Evolutionary conservation across 2,329 filamentous ascomycete genomes (phyloP).

Genomic region (Aspergillus fumigatiaffinis): DNA sequence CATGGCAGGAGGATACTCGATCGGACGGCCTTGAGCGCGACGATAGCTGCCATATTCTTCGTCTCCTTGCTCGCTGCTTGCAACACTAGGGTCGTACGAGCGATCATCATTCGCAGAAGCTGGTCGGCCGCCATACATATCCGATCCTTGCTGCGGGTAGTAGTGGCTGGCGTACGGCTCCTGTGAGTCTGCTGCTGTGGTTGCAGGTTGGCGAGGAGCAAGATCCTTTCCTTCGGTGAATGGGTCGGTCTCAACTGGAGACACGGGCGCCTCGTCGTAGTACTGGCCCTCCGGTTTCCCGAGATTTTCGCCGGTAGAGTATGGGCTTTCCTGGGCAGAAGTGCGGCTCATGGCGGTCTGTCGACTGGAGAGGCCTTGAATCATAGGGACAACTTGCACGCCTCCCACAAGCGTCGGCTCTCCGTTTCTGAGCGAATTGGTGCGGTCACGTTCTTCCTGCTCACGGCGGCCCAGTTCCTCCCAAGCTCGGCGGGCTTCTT

Average conservation of each 20-base stretch:
- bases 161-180: conserved; percentile 29
- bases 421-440: conserved; percentile 78
- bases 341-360: conserved; percentile 47
- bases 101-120: conserved; percentile 46
- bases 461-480: conserved; percentile 92
- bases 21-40: conserved; percentile 59
- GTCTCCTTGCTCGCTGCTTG: conserved; percentile 59
- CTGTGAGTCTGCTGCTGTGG: conserved; percentile 29
- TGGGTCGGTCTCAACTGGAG: conserved; percentile 59
- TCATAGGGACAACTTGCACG: conserved; percentile 93
- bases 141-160: conserved; percentile 37
- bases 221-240: conserved; percentile 50
- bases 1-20: conserved; percentile 51
- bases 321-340: conserved; percentile 45
- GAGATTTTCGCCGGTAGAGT: conserved; percentile 32
- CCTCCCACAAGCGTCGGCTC: conserved; percentile 86
- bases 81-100: conserved; percentile 47
- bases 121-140: conserved; percentile 29
- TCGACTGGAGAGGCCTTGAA: conserved; percentile 61
- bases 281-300: conserved; percentile 41
- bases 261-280: conserved; percentile 48
- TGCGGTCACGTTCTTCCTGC: conserved; percentile 86
- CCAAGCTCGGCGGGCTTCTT: conserved; percentile 93
- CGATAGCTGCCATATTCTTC: conserved; percentile 69
- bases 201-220: conserved; percentile 26